A percentile compares a stretch with the other conserved stretches of the same genome.
These are phyloP conservation scores for Trichoderma gracile DNA, from an alignment of 2,329 filamentous ascomycete genomes.

Conservation along the genomic window DNA sequence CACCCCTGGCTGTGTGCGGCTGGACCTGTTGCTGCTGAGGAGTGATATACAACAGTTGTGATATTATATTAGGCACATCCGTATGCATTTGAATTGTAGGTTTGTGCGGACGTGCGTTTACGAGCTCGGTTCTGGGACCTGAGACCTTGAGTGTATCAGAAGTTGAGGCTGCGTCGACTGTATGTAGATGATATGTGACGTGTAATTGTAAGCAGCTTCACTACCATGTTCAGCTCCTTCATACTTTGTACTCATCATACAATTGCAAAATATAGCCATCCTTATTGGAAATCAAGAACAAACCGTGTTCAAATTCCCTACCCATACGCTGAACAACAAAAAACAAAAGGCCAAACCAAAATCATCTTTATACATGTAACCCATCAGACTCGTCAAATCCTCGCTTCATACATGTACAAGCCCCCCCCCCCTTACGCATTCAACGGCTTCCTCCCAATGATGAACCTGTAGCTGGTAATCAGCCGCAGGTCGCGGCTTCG, in stretches of 20 bases:
- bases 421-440: not conserved
- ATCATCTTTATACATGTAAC: not conserved
- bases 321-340: not conserved
- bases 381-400: not conserved
- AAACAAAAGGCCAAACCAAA: not conserved
- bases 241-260: not conserved
- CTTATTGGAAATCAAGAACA: not conserved
- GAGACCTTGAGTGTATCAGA: no score
- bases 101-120: no score
- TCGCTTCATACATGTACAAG: not conserved
- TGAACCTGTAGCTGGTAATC: conserved; percentile 41
- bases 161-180: no score
- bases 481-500: conserved; percentile 37
- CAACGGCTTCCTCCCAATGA: conserved; percentile 35
- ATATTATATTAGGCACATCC: no score
- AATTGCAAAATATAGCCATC: not conserved
- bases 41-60: no score
- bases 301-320: not conserved
- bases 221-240: not conserved
- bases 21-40: no score
- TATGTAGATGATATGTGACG: no score
- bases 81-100: no score
- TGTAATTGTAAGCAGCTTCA: no score
- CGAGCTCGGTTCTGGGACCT: no score
- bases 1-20: no score